Base-by-base conservation (phyloP, 2,329 filamentous ascomycete genomes). In the Aureobasidium vineae region DNA sequence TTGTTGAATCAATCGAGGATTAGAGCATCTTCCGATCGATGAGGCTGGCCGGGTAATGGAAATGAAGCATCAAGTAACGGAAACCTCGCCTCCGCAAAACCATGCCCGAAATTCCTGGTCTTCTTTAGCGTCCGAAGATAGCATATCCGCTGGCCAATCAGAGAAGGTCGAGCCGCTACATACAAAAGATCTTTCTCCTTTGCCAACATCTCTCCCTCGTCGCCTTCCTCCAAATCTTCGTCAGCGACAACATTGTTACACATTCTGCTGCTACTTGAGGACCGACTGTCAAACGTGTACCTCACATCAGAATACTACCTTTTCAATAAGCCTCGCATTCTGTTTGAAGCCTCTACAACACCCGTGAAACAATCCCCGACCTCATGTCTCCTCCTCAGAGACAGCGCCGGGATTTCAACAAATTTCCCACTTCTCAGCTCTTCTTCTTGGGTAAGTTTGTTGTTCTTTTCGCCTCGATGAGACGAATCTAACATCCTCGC, bases 391-490 rank as follows among this genome's bases (percentile, higher is more conserved):
- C 47, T 52, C 59, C 59, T 40, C 59, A 52, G 45, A 50, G 45
- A 63, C 47, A 50, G 13, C 45, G 59, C 38, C 77, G 83, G 79
- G 84, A 89, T 78, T 84, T 86, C 71, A 85, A 92, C 79, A 86
- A 86, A 73, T 97, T 97, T 74, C 93, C 92, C 4, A 86, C 90
- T 8, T 79, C 87, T 28, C 93, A 97, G 77, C 86, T 97, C 31
- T 92, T 94, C 72, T 79, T 97, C 21, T 85, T 97, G 71, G 91
- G 92, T 96, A 81, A 74, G 87, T 80, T 19, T 21, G 10, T 38
- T 6, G n/a, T 23, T 36, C n/a, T 26, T 23, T 16, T 50, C n/a
- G 3, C 23, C 4, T 45, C 28, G 11, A 33, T 36, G n/a, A 59
- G 10, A 10, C 13, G 2, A 13, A 21, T 23, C 57, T 65, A 11